phyloP scores from a whole-genome alignment of 768 basidiomycete species.

The Termitomyces sp. region DNA sequence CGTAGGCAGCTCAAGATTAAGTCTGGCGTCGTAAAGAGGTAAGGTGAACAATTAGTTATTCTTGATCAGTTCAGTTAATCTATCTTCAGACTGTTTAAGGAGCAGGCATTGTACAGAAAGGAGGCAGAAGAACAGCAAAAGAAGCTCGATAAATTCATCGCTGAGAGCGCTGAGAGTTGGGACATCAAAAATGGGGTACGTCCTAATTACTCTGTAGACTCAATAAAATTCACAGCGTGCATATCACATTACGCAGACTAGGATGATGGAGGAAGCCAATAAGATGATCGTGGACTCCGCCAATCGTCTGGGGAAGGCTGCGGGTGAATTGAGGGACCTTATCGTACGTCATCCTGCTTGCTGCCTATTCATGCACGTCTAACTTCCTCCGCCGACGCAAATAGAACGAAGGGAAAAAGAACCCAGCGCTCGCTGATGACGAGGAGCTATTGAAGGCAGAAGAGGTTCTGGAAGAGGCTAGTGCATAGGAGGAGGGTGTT shows the following conservation, averaged over 20 bases:
- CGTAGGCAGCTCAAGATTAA: slow-evolving; percentile 79
- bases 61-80: slow-evolving; percentile 8
- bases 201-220: slow-evolving; percentile 13
- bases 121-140: slow-evolving; percentile 60
- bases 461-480: slow-evolving; percentile 52
- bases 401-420: slow-evolving; percentile 45
- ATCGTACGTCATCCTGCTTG: slow-evolving; percentile 51
- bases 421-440: slow-evolving; percentile 38
- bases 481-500: slow-evolving; percentile 32
- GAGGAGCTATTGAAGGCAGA: slow-evolving; percentile 57
- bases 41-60: slow-evolving; percentile 18
- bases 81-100: slow-evolving; percentile 59
- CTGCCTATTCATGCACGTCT: slow-evolving; percentile 7
- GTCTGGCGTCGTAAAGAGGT: slow-evolving; percentile 66
- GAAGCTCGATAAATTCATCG: slow-evolving; percentile 62
- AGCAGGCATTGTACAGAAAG: slow-evolving; percentile 60
- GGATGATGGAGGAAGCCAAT: slow-evolving; percentile 71
- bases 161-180: slow-evolving; percentile 69
- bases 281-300: slow-evolving; percentile 78
- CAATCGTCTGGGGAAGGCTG: slow-evolving; percentile 58
- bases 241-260: slow-evolving; percentile 42
- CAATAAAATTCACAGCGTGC: background rate
- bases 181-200: slow-evolving; percentile 74
- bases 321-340: slow-evolving; percentile 61
- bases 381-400: slow-evolving; percentile 19